phyloP scores from a whole-genome alignment of 192 early-diverging fungal genomes.

The Backusella liffmaniae region DNA sequence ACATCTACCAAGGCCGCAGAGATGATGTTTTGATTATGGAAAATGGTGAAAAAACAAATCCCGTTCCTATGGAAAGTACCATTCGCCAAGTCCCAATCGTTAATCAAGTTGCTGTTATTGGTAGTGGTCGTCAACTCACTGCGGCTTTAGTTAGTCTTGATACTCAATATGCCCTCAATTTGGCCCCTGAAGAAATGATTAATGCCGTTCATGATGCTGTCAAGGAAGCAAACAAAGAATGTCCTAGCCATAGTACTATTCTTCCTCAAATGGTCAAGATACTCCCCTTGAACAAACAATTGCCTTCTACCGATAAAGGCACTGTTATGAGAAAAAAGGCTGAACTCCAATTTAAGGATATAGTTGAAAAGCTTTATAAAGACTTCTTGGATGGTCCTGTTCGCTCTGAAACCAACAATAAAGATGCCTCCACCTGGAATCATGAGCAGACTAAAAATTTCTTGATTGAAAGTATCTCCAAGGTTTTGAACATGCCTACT shows the following conservation, averaged over 20 bases:
- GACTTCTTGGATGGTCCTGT: slow-evolving; percentile 26
- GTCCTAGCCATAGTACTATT: slow-evolving; percentile 21
- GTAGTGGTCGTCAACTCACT: slow-evolving; percentile 13
- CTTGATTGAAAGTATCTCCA: slow-evolving; percentile 1
- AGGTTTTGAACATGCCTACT: slow-evolving; percentile 6
- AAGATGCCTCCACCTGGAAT: not conserved
- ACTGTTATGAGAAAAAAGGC: slow-evolving; percentile 39
- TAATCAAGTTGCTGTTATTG: slow-evolving; percentile 21
- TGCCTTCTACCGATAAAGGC: slow-evolving; percentile 33
- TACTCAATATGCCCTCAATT: not conserved
- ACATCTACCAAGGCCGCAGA: slow-evolving; percentile 16
- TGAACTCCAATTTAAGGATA: slow-evolving; percentile 41
- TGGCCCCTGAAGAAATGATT: slow-evolving; percentile 19
- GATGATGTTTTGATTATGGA: slow-evolving; percentile 20
- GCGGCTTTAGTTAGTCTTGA: slow-evolving; percentile 9
- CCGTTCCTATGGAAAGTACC: slow-evolving; percentile 25
- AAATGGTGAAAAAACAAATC: slow-evolving; percentile 41
- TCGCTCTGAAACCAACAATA: not conserved
- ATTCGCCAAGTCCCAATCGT: slow-evolving; percentile 16
- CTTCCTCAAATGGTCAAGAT: slow-evolving; percentile 28
- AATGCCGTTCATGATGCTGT: slow-evolving; percentile 21
- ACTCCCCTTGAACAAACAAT: slow-evolving; percentile 10
- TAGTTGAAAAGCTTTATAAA: slow-evolving; percentile 57
- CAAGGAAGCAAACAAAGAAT: slow-evolving; percentile 20
- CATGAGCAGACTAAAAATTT: slow-evolving; percentile 5